Evolutionary conservation across 192 early-diverging fungal species (phyloP), one percentile per base, ranked within the genome.

Genomic region (Backusella macrospora): DNA sequence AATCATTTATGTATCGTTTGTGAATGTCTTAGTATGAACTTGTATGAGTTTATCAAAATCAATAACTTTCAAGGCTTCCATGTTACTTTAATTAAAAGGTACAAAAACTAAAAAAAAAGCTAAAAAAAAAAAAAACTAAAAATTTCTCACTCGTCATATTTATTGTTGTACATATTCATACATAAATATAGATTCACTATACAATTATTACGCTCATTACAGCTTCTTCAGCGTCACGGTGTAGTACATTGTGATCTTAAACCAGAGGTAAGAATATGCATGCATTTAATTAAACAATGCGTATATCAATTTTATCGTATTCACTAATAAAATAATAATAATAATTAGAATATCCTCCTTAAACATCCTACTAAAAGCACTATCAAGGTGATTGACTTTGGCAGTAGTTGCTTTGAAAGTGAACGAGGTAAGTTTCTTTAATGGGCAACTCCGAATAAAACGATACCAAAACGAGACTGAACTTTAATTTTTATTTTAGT

Each of bases 301-400:
- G 16, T 26, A 43, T 13, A 68, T 68, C 14, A 45, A 40, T 13
- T 2, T 64, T 26, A 64, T 75, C 67, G 83, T n/a, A 55, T 88
- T 78, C 76, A 18, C 43, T 48, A 5, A 15, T n/a, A 62, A 26
- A 34, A 34, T 34, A 34, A 34, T 2, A 34, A 34, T 34, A 34
- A 34, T 34, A 34, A 64, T 38, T 71, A 86, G 88, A 98, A 98
- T 79, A 89, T 98, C 15, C 71, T 98, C 66, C 79, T 98, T 18
- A 89, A 88, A 63, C 89, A 92, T 66, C 88, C 91, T 34, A 81
- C 86, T 64, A 86, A 86, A 37, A 90, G 89, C 59, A 86, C 83
- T 37, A 95, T 99, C 82, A 99, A 99, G 86, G 96, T 99, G 16
- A 99, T 99, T 83, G 98, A 99, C 80, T 96, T 99, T 76, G 98